These are phyloP conservation scores for Prunus armeniaca DNA, from an alignment of 306 rosid genomes.

Conservation along the genomic window DNA sequence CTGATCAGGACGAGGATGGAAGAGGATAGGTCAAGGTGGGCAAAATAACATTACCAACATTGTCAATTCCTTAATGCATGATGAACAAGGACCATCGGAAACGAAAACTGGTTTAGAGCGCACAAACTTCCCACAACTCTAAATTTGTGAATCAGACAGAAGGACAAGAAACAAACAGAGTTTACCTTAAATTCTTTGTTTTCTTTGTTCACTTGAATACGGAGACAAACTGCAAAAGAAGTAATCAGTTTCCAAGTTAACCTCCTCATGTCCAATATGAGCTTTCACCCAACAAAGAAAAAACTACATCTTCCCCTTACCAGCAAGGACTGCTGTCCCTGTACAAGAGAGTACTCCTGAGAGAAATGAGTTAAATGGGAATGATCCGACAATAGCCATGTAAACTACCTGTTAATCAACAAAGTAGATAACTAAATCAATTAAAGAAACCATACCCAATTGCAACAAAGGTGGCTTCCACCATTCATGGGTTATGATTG, in stretches of 20 bases:
- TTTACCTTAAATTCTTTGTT: conserved; percentile 89
- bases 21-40: not conserved
- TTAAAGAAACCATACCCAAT: not conserved
- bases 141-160: not conserved
- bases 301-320: conserved; percentile 39
- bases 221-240: conserved; percentile 70
- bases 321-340: conserved; percentile 94
- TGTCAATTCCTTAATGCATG: not conserved
- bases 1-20: not conserved
- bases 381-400: conserved; percentile 80
- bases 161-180: not conserved
- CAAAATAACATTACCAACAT: not conserved
- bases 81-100: not conserved
- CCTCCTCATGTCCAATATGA: not conserved
- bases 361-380: conserved; percentile 92
- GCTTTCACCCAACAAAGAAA: not conserved
- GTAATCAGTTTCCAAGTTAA: conserved; percentile 1
- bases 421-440: not conserved
- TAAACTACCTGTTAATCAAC: conserved; percentile 61
- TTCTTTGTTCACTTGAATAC: conserved; percentile 92
- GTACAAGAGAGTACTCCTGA: conserved; percentile 82
- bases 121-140: not conserved
- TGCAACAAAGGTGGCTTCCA: not conserved
- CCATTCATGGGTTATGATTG: not conserved
- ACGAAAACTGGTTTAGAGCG: not conserved